These are phyloP conservation scores for Pseudogymnoascus sp. DNA, from an alignment of 2,329 filamentous ascomycete genomes.

Conservation along the genomic window DNA sequence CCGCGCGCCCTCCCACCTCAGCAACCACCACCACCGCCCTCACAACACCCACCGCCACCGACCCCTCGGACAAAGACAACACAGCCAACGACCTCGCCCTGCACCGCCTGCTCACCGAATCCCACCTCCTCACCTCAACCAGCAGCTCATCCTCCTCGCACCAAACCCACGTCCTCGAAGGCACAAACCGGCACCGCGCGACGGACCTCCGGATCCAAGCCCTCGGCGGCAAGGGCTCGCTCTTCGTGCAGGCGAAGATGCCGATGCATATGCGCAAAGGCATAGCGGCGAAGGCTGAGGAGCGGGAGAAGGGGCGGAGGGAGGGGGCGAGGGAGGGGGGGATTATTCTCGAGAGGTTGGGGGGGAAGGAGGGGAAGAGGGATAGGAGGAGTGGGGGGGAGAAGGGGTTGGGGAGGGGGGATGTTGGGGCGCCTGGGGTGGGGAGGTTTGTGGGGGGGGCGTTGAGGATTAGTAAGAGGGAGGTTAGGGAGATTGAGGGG, in stretches of 20 bases:
- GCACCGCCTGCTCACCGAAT: constrained; percentile 83
- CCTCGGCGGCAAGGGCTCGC: constrained; percentile 67
- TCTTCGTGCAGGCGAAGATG: constrained; percentile 77
- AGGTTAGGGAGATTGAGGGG: too few species aligned
- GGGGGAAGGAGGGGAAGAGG: too few species aligned
- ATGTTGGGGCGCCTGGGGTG: too few species aligned
- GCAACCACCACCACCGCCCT: constrained; percentile 21
- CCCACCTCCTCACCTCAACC: constrained; percentile 64
- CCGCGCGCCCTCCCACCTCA: not conserved
- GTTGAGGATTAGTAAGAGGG: too few species aligned
- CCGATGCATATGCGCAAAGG: constrained; percentile 79
- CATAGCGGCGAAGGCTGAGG: constrained; percentile 59
- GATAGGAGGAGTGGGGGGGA: too few species aligned
- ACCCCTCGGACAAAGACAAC: constrained; percentile 55
- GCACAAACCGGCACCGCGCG: constrained; percentile 70
- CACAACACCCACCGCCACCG: constrained; percentile 29
- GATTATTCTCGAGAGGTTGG: too few species aligned
- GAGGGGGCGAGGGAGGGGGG: too few species aligned
- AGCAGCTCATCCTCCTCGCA: constrained; percentile 33
- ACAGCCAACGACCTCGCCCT: constrained; percentile 89
- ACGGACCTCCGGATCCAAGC: constrained; percentile 76
- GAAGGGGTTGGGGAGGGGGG: too few species aligned
- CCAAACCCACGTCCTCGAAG: constrained; percentile 28
- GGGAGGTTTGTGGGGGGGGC: too few species aligned
- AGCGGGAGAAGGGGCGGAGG: constrained; percentile 61